Base-by-base conservation (phyloP, 768 basidiomycete genomes). In the Amanita rimosa region DNA sequence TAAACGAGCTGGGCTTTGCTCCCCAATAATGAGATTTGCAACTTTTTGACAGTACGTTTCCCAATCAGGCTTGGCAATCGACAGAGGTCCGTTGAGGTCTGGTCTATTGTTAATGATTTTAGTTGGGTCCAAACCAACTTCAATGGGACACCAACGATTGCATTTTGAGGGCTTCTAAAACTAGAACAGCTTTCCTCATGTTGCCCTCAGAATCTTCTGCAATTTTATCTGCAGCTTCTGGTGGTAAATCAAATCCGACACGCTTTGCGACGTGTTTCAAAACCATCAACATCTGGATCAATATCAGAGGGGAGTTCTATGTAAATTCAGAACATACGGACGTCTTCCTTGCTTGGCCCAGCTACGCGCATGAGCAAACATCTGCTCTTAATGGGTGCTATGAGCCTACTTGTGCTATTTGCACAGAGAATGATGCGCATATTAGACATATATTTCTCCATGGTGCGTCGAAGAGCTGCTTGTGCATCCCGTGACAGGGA, bases 401-500 rank as follows among this genome's bases (percentile, higher is more conserved):
- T 98, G 47, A 99, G 83, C 55, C 85, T 84, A 60, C 86, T 87
- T 3, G 95, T 97, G 60, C 88, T 92, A 64, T 93, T 94, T 17
- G 94, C 93, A 61, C 94, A 97, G 0, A 99, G 74, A 56, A 99
- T 95, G 58, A 99, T 84, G 24, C 95, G 81, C 79, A 99, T 78
- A 63, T 97, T 99, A 36, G 84, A 81, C 87, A 96, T 97, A 71
- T 95, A 98, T 66, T 97, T 98, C 62, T 99, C 95, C 95, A 98
- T 99, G 8, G 95, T 99, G 50, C 95, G 76, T 58, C 95, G 83
- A 29, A 99, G 76, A 6, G 95, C 95, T 0, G 95, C 93, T 69
- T 99, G 95, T 1, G 95, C 95, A 66, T 99, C 95, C 47, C 95
- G 83, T 9, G 90, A 83, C 36, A 99, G 75, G 0, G 89, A 84